Evolutionary conservation across 2,329 filamentous ascomycete genomes (phyloP).

Genomic region (Ophiocordyceps australis): DNA sequence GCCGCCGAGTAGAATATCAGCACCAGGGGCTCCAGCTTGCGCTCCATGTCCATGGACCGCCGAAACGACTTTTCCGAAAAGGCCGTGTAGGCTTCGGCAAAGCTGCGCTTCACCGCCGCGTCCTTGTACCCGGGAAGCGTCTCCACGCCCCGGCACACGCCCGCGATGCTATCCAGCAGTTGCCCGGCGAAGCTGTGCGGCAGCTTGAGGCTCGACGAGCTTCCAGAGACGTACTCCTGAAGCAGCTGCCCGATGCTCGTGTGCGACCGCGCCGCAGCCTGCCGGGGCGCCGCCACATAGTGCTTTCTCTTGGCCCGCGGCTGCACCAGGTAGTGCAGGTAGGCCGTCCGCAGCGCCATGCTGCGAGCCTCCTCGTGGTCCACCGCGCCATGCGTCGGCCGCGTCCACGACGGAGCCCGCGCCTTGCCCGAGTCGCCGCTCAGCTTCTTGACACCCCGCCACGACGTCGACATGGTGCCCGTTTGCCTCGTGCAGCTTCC

Average conservation of each 20-base stretch:
- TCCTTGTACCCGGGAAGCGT: constrained; percentile 78
- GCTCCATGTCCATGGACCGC: constrained; percentile 84
- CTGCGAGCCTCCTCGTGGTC: constrained; percentile 72
- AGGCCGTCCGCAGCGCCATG: constrained; percentile 79
- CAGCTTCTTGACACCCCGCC: constrained; percentile 24
- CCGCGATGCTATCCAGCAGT: constrained; percentile 56
- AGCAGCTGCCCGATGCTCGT: constrained; percentile 72
- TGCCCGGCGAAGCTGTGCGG: constrained; percentile 33
- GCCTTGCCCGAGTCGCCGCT: constrained; percentile 20
- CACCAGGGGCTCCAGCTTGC: constrained; percentile 79
- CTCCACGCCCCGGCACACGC: constrained; percentile 67
- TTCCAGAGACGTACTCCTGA: constrained; percentile 56
- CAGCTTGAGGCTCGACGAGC: constrained; percentile 32
- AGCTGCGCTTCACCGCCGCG: constrained; percentile 77
- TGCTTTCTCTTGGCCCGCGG: constrained; percentile 80
- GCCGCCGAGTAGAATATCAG: constrained; percentile 94
- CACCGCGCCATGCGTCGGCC: constrained; percentile 27
- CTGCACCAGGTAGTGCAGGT: constrained; percentile 82
- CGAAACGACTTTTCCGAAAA: constrained; percentile 80
- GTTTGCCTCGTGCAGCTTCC: too few species aligned
- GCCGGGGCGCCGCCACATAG: constrained; percentile 53
- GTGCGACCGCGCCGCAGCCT: constrained; percentile 40
- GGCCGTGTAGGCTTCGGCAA: constrained; percentile 84
- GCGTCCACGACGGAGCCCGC: constrained; percentile 19
- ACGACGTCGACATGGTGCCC: constrained; percentile 30